These are phyloP conservation scores for Tuber melanosporum DNA, from an alignment of 495 filamentous ascomycete genomes.

Conservation along the genomic window DNA sequence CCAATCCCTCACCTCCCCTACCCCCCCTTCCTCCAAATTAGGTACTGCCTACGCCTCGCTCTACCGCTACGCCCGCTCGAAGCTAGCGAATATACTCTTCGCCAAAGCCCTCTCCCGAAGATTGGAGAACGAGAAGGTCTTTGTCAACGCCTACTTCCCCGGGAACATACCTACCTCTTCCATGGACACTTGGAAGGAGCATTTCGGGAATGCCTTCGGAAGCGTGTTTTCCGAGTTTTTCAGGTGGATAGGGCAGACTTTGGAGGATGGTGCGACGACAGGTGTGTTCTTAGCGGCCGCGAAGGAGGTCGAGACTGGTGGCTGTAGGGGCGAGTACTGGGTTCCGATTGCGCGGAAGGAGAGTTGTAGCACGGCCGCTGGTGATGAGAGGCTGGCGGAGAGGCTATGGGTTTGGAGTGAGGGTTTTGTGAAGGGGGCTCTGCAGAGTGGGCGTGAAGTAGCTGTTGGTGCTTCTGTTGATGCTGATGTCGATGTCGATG, in stretches of 20 bases:
- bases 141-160: conserved; percentile 45
- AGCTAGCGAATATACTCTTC: conserved; percentile 48
- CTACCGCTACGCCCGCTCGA: conserved; percentile 46
- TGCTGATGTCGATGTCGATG: neutral
- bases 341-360: conserved; percentile 20
- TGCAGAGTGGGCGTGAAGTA: neutral
- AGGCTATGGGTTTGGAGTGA: conserved; percentile 28
- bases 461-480: neutral
- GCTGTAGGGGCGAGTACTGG: conserved; percentile 27
- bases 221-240: conserved; percentile 22
- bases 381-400: conserved; percentile 18
- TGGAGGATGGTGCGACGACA: conserved; percentile 44
- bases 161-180: conserved; percentile 46
- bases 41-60: conserved; percentile 27
- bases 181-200: conserved; percentile 43
- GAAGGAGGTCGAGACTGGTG: conserved; percentile 15
- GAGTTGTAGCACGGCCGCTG: conserved; percentile 17
- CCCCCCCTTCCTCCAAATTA: conserved; percentile 19
- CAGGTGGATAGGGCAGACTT: conserved; percentile 39
- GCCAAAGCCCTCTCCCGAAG: conserved; percentile 42
- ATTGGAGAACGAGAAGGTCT: conserved; percentile 40
- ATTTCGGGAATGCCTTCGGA: conserved; percentile 38
- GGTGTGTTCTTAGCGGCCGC: conserved; percentile 41
- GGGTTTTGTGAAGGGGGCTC: conserved; percentile 7
- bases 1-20: conserved; percentile 37